phyloP scores from a whole-genome alignment of 495 filamentous ascomycete genomes.

The Annulohypoxylon bovei region DNA sequence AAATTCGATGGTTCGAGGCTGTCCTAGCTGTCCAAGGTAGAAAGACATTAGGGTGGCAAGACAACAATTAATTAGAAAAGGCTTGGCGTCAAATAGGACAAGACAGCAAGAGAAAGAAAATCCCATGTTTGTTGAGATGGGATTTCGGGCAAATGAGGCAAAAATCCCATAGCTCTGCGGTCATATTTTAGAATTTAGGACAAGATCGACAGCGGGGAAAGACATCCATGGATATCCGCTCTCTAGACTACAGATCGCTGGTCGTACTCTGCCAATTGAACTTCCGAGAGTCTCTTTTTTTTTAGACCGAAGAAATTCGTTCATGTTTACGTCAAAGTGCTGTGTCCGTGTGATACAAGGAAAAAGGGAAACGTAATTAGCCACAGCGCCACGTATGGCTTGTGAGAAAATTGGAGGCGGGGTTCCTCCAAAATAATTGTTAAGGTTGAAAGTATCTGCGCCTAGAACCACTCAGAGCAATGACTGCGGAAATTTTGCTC shows the following conservation, averaged over 20 bases:
- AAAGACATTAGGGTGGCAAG: neutral
- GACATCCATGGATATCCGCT: neutral
- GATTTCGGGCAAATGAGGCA: slow-evolving; percentile 18
- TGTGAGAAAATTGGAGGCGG: neutral
- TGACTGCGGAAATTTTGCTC: slow-evolving; percentile 33
- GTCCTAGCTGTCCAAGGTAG: neutral
- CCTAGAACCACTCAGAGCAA: neutral
- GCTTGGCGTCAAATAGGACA: slow-evolving; percentile 31
- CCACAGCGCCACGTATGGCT: slow-evolving; percentile 27
- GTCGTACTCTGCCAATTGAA: neutral
- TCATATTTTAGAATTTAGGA: slow-evolving; percentile 10
- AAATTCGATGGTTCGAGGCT: neutral
- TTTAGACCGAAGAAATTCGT: slow-evolving; percentile 14
- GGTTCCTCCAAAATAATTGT: slow-evolving; percentile 29
- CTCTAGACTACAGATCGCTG: neutral
- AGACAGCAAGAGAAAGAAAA: slow-evolving; percentile 19
- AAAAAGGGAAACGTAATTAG: slow-evolving; percentile 9
- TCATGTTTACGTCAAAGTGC: slow-evolving; percentile 8
- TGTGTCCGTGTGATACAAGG: neutral
- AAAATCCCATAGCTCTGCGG: slow-evolving; percentile 26
- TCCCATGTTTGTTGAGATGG: slow-evolving; percentile 36
- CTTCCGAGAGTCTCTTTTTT: too few species aligned
- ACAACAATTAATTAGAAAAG: slow-evolving; percentile 29
- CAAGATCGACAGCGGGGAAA: slow-evolving; percentile 37
- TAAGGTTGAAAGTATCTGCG: slow-evolving; percentile 32